Evolutionary conservation across 768 basidiomycete species (phyloP).

Genomic region (Phanerodontia chrysosporium): DNA sequence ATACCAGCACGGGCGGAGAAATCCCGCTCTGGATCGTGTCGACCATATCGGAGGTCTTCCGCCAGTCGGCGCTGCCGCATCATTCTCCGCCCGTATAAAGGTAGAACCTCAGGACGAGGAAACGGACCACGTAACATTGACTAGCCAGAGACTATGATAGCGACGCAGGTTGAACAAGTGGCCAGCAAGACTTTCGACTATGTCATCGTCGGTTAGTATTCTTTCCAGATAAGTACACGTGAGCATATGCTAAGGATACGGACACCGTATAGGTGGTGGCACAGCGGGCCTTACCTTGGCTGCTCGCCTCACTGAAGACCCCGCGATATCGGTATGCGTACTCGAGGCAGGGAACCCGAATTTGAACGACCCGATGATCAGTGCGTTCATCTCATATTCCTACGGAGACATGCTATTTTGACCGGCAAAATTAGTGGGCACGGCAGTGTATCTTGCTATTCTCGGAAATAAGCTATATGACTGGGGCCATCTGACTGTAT

Average conservation of each 20-base stretch:
- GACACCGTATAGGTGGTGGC: not conserved
- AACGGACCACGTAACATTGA: too few species aligned
- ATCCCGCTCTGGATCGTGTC: too few species aligned
- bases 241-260: not conserved
- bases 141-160: too few species aligned
- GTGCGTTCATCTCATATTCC: not conserved
- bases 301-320: conserved; percentile 30
- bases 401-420: conserved; percentile 9
- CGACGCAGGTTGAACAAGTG: conserved; percentile 3
- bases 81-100: too few species aligned
- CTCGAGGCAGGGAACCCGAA: conserved; percentile 22
- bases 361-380: conserved; percentile 1
- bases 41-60: too few species aligned
- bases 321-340: not conserved
- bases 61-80: too few species aligned
- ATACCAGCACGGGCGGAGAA: too few species aligned
- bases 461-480: conserved; percentile 14
- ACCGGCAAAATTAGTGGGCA: conserved; percentile 9
- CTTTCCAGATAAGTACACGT: not conserved
- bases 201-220: conserved; percentile 5
- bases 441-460: not conserved
- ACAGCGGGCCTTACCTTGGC: conserved; percentile 29
- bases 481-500: conserved; percentile 19
- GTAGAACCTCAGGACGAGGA: too few species aligned
- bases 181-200: conserved; percentile 3